Percentiles rank a stretch among this genome's conserved stretches.
These are phyloP conservation scores for Diaporthe citriasiana DNA, from an alignment of 2,329 filamentous ascomycete genomes.

Conservation along the genomic window DNA sequence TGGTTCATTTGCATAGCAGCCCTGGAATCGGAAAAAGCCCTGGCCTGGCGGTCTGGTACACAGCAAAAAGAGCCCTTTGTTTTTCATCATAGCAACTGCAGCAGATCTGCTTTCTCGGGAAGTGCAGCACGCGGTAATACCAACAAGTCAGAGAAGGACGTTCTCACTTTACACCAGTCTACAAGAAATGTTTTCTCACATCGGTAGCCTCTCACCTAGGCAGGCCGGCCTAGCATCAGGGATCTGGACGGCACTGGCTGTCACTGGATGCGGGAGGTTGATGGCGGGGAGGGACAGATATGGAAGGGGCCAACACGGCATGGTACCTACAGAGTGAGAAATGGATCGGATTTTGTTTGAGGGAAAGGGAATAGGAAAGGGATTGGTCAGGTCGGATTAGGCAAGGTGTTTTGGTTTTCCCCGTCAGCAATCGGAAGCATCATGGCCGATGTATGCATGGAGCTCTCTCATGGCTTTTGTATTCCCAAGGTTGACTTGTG, in stretches of 20 bases:
- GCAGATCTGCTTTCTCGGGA: constrained; percentile 37
- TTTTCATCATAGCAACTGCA: constrained; percentile 36
- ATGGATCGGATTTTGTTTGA: constrained; percentile 12
- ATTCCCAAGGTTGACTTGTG: constrained; percentile 19
- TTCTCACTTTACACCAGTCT: constrained; percentile 32
- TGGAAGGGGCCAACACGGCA: constrained; percentile 2
- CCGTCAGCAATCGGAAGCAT: constrained; percentile 38
- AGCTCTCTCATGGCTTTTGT: constrained; percentile 36
- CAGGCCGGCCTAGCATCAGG: constrained; percentile 26
- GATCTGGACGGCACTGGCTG: constrained; percentile 21
- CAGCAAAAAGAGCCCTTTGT: constrained; percentile 34
- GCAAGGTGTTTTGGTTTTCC: constrained; percentile 34
- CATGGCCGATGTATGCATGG: constrained; percentile 36
- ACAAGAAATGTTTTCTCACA: constrained; percentile 13
- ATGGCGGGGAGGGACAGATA: neutral
- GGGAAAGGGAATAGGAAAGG: constrained; percentile 31
- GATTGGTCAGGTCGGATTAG: constrained; percentile 11
- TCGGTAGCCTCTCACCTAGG: constrained; percentile 10
- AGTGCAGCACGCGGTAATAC: constrained; percentile 30
- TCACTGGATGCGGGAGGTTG: neutral
- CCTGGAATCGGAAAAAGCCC: constrained; percentile 38
- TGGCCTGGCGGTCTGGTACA: constrained; percentile 38
- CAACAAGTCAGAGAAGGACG: constrained; percentile 13
- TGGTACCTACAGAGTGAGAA: neutral
- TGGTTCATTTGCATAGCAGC: constrained; percentile 43